Evolutionary conservation across 2,329 filamentous ascomycete genomes (phyloP).

Genomic region (Cercospora sesami): DNA sequence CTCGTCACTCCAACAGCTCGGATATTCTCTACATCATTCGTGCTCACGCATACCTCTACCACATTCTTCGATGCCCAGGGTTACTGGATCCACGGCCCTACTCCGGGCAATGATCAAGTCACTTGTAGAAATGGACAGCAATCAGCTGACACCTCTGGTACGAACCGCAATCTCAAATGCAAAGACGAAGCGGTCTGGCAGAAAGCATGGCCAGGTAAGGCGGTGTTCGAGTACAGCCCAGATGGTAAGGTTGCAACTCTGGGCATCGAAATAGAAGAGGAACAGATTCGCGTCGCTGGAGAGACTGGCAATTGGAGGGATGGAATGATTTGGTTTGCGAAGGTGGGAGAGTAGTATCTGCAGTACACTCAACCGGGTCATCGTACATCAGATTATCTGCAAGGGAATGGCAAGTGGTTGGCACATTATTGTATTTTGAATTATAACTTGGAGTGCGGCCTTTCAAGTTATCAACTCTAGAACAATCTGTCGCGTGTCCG

Average conservation of each 20-base stretch:
- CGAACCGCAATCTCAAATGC: conserved; percentile 5
- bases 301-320: conserved; percentile 21
- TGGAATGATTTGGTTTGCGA: conserved; percentile 26
- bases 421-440: no score
- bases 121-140: background rate
- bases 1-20: conserved; percentile 3
- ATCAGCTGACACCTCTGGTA: background rate
- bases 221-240: conserved; percentile 10
- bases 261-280: conserved; percentile 16
- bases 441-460: no score
- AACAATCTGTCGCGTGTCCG: background rate
- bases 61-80: conserved; percentile 9
- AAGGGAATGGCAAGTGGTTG: no score
- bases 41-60: conserved; percentile 8
- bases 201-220: background rate
- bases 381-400: no score
- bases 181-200: conserved; percentile 12
- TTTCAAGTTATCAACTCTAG: no score
- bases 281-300: conserved; percentile 15
- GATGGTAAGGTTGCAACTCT: conserved; percentile 8
- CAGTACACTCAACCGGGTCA: background rate
- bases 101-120: background rate
- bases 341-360: background rate
- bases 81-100: conserved; percentile 5
- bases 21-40: background rate